Base-by-base conservation (phyloP, 768 basidiomycete genomes). In the Phlegmacium glaucopus region DNA sequence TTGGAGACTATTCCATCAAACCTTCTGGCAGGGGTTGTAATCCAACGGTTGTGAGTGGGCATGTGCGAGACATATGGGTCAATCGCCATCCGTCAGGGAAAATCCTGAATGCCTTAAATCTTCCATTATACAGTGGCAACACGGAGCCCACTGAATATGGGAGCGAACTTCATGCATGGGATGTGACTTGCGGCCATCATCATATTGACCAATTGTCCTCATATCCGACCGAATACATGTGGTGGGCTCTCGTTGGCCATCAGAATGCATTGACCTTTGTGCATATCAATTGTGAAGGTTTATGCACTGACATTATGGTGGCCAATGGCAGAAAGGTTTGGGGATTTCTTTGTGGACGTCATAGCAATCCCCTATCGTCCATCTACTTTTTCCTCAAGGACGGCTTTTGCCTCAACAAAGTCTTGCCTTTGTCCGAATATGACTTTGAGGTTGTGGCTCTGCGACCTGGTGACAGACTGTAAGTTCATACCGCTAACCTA, bases 51-150 rank as follows among this genome's bases (percentile, higher is more conserved):
- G 28, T 51, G 6, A 42, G 40, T 39, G 50, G 50, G 2, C 34
- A n/a, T 32, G 40, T 51, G 5, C 32, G 39, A 11, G 45, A 43
- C 32, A 25, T 51, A 15, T 41, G 32, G 27, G 41, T 43, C n/a
- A 42, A 42, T 35, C 13, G 26, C 9, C 22, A 38, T 15, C 30
- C 30, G 4, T 13, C 17, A 3, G 51, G 51, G 4, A 56, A 38
- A 27, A 50, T 47, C 12, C 28, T 52, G 15, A 56, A 56, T 39
- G 51, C 45, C 4, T 36, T 56, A 22, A 51, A 56, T 12, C 26
- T 52, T 34, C 51, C 48, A 9, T 11, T 45, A 6, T 29, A 22
- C n/a, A 27, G 39, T 16, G 35, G 27, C 10, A 43, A 17, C 29
- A 35, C 18, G 1, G 45, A 47, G 15, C 48, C 25, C 17, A 40